Percentiles rank a stretch among this genome's conserved stretches.
Evolutionary conservation across 805 yeast species (phyloP).

Genomic region (Jamesozyma lodderae): DNA sequence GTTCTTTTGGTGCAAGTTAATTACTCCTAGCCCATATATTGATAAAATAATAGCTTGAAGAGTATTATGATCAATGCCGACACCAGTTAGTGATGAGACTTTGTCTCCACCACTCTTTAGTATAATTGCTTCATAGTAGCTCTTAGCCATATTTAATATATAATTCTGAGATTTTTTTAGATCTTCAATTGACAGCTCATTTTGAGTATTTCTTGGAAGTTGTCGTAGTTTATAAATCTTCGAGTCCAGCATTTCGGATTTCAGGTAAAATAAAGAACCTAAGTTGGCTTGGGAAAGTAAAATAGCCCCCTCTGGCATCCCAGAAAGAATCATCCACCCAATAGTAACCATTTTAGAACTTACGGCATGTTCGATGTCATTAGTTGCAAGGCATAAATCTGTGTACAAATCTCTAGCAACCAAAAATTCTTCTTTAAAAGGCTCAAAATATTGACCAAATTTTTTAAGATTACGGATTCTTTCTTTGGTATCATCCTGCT

Average conservation of each 20-base stretch:
- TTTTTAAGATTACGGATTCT: constrained; percentile 5
- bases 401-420: constrained; percentile 62
- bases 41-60: constrained; percentile 64
- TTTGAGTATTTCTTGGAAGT: background rate
- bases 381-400: constrained; percentile 52
- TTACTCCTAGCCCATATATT: constrained; percentile 74
- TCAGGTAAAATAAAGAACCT: constrained; percentile 56
- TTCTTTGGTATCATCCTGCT: constrained; percentile 6
- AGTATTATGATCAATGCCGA: constrained; percentile 31
- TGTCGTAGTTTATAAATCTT: constrained; percentile 14
- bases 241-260: constrained; percentile 49
- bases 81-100: constrained; percentile 3
- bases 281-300: constrained; percentile 54
- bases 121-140: constrained; percentile 36
- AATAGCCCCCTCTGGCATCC: constrained; percentile 48
- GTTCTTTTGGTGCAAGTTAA: constrained; percentile 48
- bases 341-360: constrained; percentile 49
- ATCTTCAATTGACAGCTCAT: background rate
- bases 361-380: constrained; percentile 50
- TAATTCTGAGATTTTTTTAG: constrained; percentile 16
- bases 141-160: constrained; percentile 28
- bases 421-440: constrained; percentile 64
- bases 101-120: constrained; percentile 4
- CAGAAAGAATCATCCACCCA: constrained; percentile 57
- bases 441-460: constrained; percentile 46